phyloP scores from a whole-genome alignment of 257 asterid species.

The Solanum megistacrolobum region DNA sequence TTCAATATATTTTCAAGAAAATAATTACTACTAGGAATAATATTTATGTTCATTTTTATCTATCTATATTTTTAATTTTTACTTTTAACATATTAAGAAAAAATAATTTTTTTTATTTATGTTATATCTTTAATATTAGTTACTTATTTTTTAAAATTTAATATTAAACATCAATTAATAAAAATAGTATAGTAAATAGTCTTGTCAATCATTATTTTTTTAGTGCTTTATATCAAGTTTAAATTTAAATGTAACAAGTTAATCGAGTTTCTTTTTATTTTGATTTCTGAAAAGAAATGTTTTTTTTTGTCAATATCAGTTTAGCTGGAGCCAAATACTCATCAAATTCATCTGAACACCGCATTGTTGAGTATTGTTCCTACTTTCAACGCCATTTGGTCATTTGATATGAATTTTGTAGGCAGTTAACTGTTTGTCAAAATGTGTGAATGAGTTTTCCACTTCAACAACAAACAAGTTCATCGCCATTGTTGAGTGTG shows the following conservation, averaged over 20 bases:
- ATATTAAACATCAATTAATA: neutral
- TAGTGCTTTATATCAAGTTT: neutral
- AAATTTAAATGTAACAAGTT: too few species aligned
- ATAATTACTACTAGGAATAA: neutral
- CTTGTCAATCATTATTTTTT: neutral
- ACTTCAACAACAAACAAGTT: neutral
- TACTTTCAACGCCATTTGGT: neutral
- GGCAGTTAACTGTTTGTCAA: neutral
- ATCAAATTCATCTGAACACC: neutral
- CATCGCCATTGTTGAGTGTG: neutral
- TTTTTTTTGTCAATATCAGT: neutral
- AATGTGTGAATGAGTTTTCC: neutral
- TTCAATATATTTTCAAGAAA: neutral
- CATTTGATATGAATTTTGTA: neutral
- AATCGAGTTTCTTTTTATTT: neutral
- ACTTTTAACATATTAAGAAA: too few species aligned
- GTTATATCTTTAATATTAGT: too few species aligned
- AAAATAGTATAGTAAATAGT: too few species aligned
- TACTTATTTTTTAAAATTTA: too few species aligned
- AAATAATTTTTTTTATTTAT: too few species aligned
- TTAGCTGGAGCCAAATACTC: neutral
- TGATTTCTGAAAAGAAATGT: neutral
- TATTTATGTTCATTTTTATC: neutral
- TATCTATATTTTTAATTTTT: too few species aligned
- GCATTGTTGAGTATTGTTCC: neutral